These are phyloP conservation scores for Fusarium xylarioides DNA, from an alignment of 2,329 filamentous ascomycete species.

Conservation along the genomic window DNA sequence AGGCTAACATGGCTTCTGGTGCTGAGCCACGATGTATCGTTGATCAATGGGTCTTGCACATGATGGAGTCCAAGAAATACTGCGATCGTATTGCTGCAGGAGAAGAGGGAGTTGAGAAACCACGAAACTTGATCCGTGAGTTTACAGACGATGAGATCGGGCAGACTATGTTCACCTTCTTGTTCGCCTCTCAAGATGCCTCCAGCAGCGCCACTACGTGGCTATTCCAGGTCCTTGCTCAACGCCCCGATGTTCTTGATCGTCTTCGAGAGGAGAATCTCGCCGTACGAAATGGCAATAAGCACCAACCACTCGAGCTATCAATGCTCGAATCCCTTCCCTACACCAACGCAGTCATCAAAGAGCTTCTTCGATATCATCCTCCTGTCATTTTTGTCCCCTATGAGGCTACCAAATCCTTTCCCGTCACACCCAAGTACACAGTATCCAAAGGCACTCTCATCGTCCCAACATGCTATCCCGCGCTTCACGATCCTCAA, in stretches of 20 bases:
- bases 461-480: conserved; percentile 61
- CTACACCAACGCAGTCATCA: conserved; percentile 63
- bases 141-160: conserved; percentile 60
- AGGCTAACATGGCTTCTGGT: conserved; percentile 75
- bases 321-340: conserved; percentile 58
- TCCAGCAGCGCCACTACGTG: conserved; percentile 63
- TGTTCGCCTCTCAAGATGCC: conserved; percentile 64
- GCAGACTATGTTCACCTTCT: conserved; percentile 62
- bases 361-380: conserved; percentile 61
- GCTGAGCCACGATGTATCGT: conserved; percentile 77
- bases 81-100: conserved; percentile 71
- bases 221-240: conserved; percentile 62
- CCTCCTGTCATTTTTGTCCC: conserved; percentile 65
- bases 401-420: conserved; percentile 58
- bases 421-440: conserved; percentile 57
- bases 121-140: conserved; percentile 58
- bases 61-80: conserved; percentile 77
- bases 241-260: conserved; percentile 58
- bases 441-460: conserved; percentile 60
- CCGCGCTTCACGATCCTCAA: conserved; percentile 59
- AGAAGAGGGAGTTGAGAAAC: conserved; percentile 51
- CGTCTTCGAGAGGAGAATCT: conserved; percentile 59
- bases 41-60: conserved; percentile 78
- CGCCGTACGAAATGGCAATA: conserved; percentile 53
- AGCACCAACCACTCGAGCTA: conserved; percentile 52